These are phyloP conservation scores for Hyphodiscus hymeniophilus DNA, from an alignment of 495 filamentous ascomycete species.

Conservation along the genomic window DNA sequence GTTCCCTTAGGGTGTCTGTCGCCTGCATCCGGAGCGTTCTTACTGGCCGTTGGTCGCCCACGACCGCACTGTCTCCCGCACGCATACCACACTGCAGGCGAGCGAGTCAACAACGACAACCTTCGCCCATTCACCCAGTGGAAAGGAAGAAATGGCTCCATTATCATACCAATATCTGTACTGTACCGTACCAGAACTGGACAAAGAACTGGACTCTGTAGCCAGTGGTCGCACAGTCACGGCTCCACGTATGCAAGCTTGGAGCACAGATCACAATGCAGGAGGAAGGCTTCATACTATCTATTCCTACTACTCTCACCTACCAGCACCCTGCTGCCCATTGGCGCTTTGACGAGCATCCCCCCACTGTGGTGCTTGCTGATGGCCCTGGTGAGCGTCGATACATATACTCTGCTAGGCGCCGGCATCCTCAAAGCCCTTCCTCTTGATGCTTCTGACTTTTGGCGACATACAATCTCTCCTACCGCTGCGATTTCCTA, in stretches of 20 bases:
- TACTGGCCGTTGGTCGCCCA: neutral
- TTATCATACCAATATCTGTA: no score
- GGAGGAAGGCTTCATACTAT: no score
- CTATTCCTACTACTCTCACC: neutral
- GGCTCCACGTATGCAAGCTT: constrained; percentile 17
- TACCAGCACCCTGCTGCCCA: constrained; percentile 18
- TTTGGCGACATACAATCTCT: constrained; percentile 12
- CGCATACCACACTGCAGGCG: constrained; percentile 7
- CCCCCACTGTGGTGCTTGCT: neutral
- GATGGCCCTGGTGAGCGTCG: neutral
- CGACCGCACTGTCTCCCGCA: neutral
- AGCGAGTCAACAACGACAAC: neutral
- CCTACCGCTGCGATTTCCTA: constrained; percentile 18
- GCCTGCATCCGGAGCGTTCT: constrained; percentile 4
- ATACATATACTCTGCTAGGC: constrained; percentile 23
- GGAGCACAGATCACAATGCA: constrained; percentile 18
- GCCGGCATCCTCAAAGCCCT: constrained; percentile 15
- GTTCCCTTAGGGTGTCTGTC: neutral
- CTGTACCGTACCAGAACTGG: no score
- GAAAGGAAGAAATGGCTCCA: constrained; percentile 5
- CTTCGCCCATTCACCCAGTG: constrained; percentile 12
- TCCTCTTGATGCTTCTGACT: constrained; percentile 23
- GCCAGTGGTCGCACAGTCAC: no score
- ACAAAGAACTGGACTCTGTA: no score
- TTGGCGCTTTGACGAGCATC: constrained; percentile 17